A percentile compares a stretch with the other conserved stretches of the same genome.
phyloP scores from a whole-genome alignment of 495 filamentous ascomycete species.

The Annulohypoxylon nitens region DNA sequence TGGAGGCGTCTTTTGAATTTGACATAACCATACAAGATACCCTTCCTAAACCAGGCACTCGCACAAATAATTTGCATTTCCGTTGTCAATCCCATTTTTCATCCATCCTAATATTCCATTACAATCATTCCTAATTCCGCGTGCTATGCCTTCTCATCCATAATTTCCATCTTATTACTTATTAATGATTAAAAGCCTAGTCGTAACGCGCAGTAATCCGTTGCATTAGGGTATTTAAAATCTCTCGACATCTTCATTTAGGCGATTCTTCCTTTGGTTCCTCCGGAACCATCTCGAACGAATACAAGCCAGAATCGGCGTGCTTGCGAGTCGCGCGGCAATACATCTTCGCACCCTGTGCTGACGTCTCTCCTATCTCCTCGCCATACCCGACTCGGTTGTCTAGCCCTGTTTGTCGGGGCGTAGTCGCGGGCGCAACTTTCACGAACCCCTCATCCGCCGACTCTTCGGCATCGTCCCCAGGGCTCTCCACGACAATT shows the following conservation, averaged over 20 bases:
- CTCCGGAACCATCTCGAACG: neutral
- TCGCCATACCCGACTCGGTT: neutral
- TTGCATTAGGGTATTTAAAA: neutral
- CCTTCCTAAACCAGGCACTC: neutral
- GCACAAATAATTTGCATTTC: neutral
- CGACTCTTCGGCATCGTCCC: neutral
- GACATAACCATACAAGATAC: constrained; percentile 1
- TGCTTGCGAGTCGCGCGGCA: neutral
- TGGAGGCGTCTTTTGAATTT: constrained; percentile 74
- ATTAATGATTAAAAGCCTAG: neutral
- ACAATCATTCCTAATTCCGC: neutral
- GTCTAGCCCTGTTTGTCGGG: neutral
- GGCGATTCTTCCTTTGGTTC: neutral
- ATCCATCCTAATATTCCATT: neutral
- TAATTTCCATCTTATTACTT: neutral
- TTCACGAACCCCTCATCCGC: neutral
- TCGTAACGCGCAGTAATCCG: neutral
- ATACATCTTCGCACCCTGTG: neutral
- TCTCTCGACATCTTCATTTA: neutral
- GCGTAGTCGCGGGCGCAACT: neutral
- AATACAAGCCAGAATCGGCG: neutral
- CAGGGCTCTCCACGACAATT: neutral
- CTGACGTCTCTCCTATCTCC: neutral
- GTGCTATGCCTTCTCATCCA: neutral
- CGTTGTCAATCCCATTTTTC: neutral